phyloP scores from a whole-genome alignment of 768 basidiomycete species.

The Lactifluus subvellereus region DNA sequence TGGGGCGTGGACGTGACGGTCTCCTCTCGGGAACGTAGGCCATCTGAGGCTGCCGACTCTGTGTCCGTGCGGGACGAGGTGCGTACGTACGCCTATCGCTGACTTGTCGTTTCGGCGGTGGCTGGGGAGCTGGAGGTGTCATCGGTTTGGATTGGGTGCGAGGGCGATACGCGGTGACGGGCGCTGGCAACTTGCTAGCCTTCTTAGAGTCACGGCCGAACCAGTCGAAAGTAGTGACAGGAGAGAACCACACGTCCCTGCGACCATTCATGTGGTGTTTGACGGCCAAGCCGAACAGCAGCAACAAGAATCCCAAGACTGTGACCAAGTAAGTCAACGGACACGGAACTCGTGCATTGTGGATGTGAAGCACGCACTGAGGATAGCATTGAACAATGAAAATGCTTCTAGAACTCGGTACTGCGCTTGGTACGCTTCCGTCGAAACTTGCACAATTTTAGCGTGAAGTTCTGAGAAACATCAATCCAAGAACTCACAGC shows the following conservation, averaged over 20 bases:
- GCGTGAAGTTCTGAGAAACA: not conserved
- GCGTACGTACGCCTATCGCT: constrained; percentile 16
- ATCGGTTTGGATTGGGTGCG: constrained; percentile 15
- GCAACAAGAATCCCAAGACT: constrained; percentile 45
- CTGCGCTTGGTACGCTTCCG: constrained; percentile 84
- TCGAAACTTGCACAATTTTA: constrained; percentile 50
- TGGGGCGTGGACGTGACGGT: constrained; percentile 13
- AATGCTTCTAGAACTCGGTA: constrained; percentile 79
- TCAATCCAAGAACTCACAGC: constrained; percentile 47
- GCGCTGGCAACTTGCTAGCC: constrained; percentile 38
- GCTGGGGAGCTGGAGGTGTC: not conserved
- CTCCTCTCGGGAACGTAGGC: constrained; percentile 15
- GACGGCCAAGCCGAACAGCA: constrained; percentile 41
- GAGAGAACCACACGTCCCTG: constrained; percentile 57
- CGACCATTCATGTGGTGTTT: constrained; percentile 40
- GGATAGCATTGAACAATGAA: constrained; percentile 67
- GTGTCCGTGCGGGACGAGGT: constrained; percentile 10
- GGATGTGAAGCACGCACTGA: constrained; percentile 42
- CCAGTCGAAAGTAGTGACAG: constrained; percentile 70
- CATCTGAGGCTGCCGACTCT: constrained; percentile 20
- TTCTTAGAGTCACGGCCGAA: constrained; percentile 39
- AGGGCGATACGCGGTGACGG: constrained; percentile 33
- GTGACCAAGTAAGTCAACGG: constrained; percentile 26
- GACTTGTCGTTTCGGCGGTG: constrained; percentile 15
- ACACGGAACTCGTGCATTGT: constrained; percentile 4